A percentile compares a stretch with the other conserved stretches of the same genome.
Evolutionary conservation across 2,329 filamentous ascomycete genomes (phyloP).

Genomic region (Sordariomycetes sp.): DNA sequence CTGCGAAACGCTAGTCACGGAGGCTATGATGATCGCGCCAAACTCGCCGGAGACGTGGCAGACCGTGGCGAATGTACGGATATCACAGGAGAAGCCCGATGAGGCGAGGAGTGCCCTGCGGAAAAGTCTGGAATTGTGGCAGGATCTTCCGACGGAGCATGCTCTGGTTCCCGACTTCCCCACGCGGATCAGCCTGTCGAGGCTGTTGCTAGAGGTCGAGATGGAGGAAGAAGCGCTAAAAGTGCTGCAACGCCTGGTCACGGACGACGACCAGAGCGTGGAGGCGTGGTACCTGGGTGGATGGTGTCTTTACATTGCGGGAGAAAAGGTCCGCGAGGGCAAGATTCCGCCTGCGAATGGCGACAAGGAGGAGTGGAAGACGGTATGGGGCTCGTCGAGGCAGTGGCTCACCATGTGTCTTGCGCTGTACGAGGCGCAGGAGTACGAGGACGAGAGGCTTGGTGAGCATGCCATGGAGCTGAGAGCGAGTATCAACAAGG

Average conservation of each 20-base stretch:
- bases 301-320: conserved; percentile 78
- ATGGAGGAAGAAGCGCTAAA: conserved; percentile 78
- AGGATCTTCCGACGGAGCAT: conserved; percentile 63
- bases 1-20: conserved; percentile 83
- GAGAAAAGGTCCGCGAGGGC: conserved; percentile 49
- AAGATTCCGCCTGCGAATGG: conserved; percentile 21
- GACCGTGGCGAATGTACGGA: conserved; percentile 85
- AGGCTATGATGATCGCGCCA: conserved; percentile 79
- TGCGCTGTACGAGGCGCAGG: conserved; percentile 65
- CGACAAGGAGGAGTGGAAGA: conserved; percentile 40
- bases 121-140: conserved; percentile 77
- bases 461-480: conserved; percentile 69
- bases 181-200: conserved; percentile 70
- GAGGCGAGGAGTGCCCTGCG: conserved; percentile 74
- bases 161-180: conserved; percentile 75
- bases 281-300: conserved; percentile 97
- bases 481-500: conserved; percentile 51
- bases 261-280: conserved; percentile 87
- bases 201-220: conserved; percentile 82
- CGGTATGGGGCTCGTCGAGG: conserved; percentile 63
- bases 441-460: conserved; percentile 78
- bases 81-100: conserved; percentile 71
- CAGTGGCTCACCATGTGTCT: conserved; percentile 78
- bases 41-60: conserved; percentile 84
- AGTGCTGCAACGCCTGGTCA: conserved; percentile 73